phyloP scores from a whole-genome alignment of 257 asterid genomes.

The Solanum virginianum region DNA sequence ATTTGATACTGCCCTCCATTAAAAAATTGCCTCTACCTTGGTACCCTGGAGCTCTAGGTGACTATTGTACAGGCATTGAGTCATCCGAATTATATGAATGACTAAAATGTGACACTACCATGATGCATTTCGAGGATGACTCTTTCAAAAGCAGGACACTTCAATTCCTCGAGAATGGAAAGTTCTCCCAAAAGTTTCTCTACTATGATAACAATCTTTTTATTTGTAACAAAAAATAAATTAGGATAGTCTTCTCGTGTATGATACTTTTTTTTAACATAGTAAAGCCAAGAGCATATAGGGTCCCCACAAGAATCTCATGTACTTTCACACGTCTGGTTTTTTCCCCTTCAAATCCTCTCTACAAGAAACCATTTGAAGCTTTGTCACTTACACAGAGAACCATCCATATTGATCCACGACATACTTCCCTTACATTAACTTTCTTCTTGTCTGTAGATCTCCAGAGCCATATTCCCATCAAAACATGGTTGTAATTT shows the following conservation, averaged over 20 bases:
- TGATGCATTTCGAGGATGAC: background rate
- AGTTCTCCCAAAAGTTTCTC: background rate
- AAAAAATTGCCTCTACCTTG: background rate
- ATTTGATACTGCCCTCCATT: background rate
- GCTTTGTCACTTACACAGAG: background rate
- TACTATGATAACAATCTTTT: background rate
- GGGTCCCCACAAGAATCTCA: background rate
- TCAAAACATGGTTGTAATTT: background rate
- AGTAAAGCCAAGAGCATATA: background rate
- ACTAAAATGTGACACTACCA: background rate
- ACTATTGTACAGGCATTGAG: background rate
- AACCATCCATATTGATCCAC: background rate
- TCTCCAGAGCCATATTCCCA: background rate
- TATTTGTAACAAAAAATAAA: background rate
- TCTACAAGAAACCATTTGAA: background rate
- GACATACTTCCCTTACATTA: background rate
- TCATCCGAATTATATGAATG: background rate
- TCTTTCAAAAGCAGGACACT: background rate
- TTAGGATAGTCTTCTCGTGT: background rate
- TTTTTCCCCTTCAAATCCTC: background rate
- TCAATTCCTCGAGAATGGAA: background rate
- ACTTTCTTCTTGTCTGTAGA: background rate
- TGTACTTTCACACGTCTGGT: background rate
- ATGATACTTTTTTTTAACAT: background rate
- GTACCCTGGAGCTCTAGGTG: background rate